Evolutionary conservation across 2,329 filamentous ascomycete species (phyloP).

Genomic region (Alternaria incomplexa): DNA sequence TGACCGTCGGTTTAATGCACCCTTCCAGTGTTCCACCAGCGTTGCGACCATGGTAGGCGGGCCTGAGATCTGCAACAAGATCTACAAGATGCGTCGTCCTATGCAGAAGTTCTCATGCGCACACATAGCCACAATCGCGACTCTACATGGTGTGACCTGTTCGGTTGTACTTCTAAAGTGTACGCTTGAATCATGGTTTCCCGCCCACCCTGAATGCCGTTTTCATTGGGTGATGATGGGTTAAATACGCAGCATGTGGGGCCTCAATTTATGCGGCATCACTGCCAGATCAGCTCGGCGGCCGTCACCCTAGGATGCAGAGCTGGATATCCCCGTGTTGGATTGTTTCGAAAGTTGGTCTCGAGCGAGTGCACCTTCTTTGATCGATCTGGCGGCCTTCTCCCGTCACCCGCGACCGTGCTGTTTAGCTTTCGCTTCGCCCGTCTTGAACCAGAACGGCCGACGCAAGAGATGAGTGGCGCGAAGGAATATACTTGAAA

Average conservation of each 20-base stretch:
- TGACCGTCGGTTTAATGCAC: neutral
- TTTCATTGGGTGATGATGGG: slow-evolving; percentile 6
- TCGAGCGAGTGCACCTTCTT: slow-evolving; percentile 6
- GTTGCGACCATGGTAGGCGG: neutral
- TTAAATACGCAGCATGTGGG: slow-evolving; percentile 7
- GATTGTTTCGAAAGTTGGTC: slow-evolving; percentile 7
- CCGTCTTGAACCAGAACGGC: neutral
- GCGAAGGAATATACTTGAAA: neutral
- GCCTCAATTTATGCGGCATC: slow-evolving; percentile 19
- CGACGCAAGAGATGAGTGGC: slow-evolving; percentile 2
- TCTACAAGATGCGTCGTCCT: neutral
- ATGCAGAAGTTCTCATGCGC: neutral
- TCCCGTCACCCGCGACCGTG: neutral
- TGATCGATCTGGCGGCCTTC: slow-evolving; percentile 7
- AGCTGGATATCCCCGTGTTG: neutral
- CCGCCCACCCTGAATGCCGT: neutral
- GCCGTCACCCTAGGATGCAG: slow-evolving; percentile 1
- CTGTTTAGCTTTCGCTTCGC: slow-evolving; percentile 4
- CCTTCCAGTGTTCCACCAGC: slow-evolving; percentile 2
- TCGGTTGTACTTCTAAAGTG: neutral
- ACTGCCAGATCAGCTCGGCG: slow-evolving; percentile 1
- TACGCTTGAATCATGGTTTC: slow-evolving; percentile 2
- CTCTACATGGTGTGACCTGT: slow-evolving; percentile 7
- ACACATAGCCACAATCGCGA: neutral
- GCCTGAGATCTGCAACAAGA: neutral